Conservation (phyloP, 352 stramenopile genomes). For the Phytopythium vexans region DNA sequence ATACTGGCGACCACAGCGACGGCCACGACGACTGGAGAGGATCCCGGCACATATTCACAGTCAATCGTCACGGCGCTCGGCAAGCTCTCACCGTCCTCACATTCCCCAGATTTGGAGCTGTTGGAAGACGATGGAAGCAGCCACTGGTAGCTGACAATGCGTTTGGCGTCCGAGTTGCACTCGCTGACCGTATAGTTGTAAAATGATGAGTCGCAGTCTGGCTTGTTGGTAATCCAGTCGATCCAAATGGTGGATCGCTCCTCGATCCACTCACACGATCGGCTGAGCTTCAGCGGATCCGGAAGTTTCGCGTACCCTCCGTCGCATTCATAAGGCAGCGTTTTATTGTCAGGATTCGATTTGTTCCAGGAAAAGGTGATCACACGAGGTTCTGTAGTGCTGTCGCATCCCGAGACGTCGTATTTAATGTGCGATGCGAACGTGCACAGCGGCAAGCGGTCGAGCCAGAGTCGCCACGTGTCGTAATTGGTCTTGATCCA, state of each 20-base stretch:
- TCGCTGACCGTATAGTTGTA: conserved; percentile 35
- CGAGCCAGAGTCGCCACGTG: conserved; percentile 40
- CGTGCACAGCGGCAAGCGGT: conserved; percentile 30
- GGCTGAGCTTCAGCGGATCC: conserved; percentile 24
- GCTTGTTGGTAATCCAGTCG: conserved; percentile 26
- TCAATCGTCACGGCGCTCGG: conserved; percentile 21
- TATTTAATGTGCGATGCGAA: conserved; percentile 27
- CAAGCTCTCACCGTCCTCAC: conserved; percentile 12
- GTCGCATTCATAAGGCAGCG: conserved; percentile 40
- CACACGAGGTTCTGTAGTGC: conserved; percentile 6
- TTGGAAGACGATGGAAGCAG: conserved; percentile 18
- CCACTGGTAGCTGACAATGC: conserved; percentile 35
- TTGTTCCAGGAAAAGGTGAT: conserved; percentile 38
- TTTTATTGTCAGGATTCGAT: conserved; percentile 29
- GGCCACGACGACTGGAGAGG: conserved; percentile 14
- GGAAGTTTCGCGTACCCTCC: conserved; percentile 25
- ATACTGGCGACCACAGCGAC: conserved; percentile 13
- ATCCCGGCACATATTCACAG: conserved; percentile 35
- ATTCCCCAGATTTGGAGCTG: conserved; percentile 21
- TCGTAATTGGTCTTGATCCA: conserved; percentile 55
- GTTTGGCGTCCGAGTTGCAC: conserved; percentile 22
- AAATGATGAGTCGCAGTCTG: conserved; percentile 35
- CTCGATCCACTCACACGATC: conserved; percentile 43
- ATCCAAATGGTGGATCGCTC: conserved; percentile 21
- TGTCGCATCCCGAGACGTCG: conserved; percentile 22